Percentiles rank a stretch among this genome's conserved stretches.
Conservation (phyloP, 495 filamentous ascomycete genomes). For the Corynascus novoguineensis region DNA sequence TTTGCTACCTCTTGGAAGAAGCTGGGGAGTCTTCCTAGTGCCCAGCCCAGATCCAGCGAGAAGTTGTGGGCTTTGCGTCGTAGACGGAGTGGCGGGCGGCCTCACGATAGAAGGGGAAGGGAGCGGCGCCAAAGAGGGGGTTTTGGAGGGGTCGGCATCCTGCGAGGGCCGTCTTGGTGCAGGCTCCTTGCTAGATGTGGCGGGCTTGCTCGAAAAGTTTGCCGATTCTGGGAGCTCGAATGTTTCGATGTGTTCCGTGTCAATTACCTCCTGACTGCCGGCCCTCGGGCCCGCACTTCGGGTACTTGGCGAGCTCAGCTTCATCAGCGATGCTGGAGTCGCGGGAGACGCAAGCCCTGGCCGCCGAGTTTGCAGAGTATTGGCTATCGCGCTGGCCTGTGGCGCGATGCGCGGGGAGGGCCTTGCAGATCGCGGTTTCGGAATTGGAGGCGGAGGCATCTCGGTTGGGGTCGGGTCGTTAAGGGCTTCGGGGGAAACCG, state of each 20-base stretch:
- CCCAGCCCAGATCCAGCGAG: conserved; percentile 33
- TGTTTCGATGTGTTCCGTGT: conserved; percentile 60
- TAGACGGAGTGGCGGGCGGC: conserved; percentile 34
- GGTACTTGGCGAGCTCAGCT: conserved; percentile 43
- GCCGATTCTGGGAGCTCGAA: conserved; percentile 61
- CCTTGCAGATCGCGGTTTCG: conserved; percentile 41
- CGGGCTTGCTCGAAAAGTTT: conserved; percentile 41
- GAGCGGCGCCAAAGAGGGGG: conserved; percentile 37
- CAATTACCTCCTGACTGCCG: conserved; percentile 34
- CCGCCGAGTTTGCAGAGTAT: conserved; percentile 19
- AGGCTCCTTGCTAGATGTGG: conserved; percentile 44
- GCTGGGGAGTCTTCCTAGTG: conserved; percentile 41
- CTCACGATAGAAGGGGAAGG: conserved; percentile 44
- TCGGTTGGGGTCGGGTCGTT: conserved; percentile 33
- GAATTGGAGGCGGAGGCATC: conserved; percentile 55
- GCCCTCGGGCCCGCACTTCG: conserved; percentile 26
- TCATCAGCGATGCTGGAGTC: conserved; percentile 84
- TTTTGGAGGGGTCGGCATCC: conserved; percentile 29
- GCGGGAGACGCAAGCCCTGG: conserved; percentile 52
- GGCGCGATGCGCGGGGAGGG: conserved; percentile 47
- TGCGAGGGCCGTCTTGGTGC: conserved; percentile 32
- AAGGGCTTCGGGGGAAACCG: conserved; percentile 51
- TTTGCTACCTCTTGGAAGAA: conserved; percentile 45
- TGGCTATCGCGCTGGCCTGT: conserved; percentile 27
- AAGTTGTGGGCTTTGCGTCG: conserved; percentile 52